Percentiles rank a stretch among this genome's conserved stretches.
phyloP scores from a whole-genome alignment of 257 asterid species.

The Fraxinus americana region DNA sequence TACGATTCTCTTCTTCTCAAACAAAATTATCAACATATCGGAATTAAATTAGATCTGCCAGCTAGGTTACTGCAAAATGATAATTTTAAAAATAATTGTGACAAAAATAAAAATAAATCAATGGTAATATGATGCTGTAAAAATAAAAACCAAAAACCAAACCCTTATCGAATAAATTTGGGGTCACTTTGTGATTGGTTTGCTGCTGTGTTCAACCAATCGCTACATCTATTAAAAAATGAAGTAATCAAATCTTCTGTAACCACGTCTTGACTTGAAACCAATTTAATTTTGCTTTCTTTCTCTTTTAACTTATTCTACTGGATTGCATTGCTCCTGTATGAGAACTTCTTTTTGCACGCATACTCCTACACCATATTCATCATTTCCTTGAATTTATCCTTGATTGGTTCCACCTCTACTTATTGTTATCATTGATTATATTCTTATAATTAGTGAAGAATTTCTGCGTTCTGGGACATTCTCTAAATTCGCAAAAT shows the following conservation, averaged over 20 bases:
- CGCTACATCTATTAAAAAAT: neutral
- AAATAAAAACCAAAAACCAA: no score
- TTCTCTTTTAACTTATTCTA: neutral
- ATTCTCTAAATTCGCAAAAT: neutral
- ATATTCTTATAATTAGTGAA: neutral
- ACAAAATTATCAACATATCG: constrained; percentile 10
- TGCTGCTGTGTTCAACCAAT: neutral
- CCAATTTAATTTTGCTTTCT: neutral
- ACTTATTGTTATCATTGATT: neutral
- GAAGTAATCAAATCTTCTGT: neutral
- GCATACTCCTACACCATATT: neutral
- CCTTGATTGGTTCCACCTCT: neutral
- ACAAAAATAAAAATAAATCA: neutral
- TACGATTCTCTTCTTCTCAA: constrained; percentile 13
- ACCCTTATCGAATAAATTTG: neutral
- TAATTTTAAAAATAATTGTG: neutral
- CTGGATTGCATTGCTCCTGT: neutral
- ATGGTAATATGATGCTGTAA: neutral
- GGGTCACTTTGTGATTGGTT: neutral
- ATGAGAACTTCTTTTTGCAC: neutral
- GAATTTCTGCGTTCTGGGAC: neutral
- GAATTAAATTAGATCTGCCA: constrained; percentile 13
- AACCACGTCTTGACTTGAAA: neutral
- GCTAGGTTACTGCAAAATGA: neutral
- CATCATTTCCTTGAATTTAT: neutral